Base-by-base conservation (phyloP, 1,139 yeast genomes). In the Hyphopichia wangnamkhiaoensis region DNA sequence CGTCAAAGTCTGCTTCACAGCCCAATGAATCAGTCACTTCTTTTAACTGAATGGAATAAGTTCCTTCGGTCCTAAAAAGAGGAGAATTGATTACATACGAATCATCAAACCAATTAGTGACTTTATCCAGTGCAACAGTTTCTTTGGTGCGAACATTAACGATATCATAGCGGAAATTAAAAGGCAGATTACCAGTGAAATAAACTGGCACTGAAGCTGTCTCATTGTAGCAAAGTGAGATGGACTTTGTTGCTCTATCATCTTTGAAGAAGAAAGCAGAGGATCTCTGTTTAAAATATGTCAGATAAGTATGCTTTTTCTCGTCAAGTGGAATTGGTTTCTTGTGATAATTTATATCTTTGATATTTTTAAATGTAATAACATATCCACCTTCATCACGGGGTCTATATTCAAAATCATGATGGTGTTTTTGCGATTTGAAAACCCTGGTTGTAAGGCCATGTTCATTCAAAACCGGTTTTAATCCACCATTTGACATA, bases 101-200 rank as follows among this genome's bases (percentile, higher is more conserved):
- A 4, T 49, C 48, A 31, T 69, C 58, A 7, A 54, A 49, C 28
- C 84, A 76, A 27, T 74, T 71, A n/a, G 65, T 63, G 7, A 75
- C 59, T 37, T 63, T 68, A 4, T 48, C 37, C 1, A 79, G 70
- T 33, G 76, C 76, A 13, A 81, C 59, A 17, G 50, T 46, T 31
- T 55, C 54, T 3, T 56, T 58, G 1, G 63, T 45, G 3, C 43
- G 35, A 2, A 42, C 35, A 48, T 87, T 91, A 26, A 65, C 38
- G 23, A 71, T 56, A 10, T 59, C 58, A 58, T 90, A 90, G 23
- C 70, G 72, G 43, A 93, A 71, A 3, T 74, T 65, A 50, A 84
- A 88, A 2, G 98, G 98, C 0, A 85, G 79, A 47, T 82, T 81
- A 9, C 98, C 98, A 37, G 76, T 77, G 27, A 93, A 74, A 35